phyloP scores from a whole-genome alignment of 2,329 filamentous ascomycete genomes.

The Fusarium burgessii region DNA sequence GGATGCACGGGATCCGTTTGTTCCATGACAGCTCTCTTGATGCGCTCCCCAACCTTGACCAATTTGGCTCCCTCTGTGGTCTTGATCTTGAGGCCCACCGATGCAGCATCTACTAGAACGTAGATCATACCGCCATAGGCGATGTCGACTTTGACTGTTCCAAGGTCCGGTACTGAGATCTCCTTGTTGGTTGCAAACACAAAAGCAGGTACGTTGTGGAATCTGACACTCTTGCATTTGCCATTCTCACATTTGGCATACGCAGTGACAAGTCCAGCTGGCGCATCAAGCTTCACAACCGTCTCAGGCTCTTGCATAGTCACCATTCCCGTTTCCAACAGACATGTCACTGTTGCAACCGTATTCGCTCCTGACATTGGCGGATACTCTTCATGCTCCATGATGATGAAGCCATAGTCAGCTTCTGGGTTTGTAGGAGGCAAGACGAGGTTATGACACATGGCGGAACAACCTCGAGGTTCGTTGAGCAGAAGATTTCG shows the following conservation, averaged over 20 bases:
- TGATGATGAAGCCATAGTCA: slow-evolving; percentile 40
- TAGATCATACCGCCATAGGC: slow-evolving; percentile 40
- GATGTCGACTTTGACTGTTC: slow-evolving; percentile 24
- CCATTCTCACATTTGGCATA: slow-evolving; percentile 30
- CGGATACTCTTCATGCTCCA: slow-evolving; percentile 38
- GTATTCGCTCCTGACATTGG: slow-evolving; percentile 40
- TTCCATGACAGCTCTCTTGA: slow-evolving; percentile 27
- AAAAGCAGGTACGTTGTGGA: slow-evolving; percentile 38
- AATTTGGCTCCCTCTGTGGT: slow-evolving; percentile 14
- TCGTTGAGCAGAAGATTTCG: slow-evolving; percentile 34
- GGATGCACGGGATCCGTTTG: slow-evolving; percentile 26
- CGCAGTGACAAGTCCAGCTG: slow-evolving; percentile 31
- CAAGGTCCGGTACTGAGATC: slow-evolving; percentile 19
- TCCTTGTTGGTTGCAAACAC: slow-evolving; percentile 31
- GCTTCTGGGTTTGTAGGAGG: slow-evolving; percentile 31
- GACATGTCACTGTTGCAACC: slow-evolving; percentile 18
- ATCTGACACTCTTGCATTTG: slow-evolving; percentile 34
- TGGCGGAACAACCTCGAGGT: slow-evolving; percentile 28
- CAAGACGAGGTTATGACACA: slow-evolving; percentile 34
- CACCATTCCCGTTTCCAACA: slow-evolving; percentile 35
- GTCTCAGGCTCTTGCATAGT: slow-evolving; percentile 36
- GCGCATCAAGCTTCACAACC: slow-evolving; percentile 29
- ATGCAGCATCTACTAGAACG: slow-evolving; percentile 28
- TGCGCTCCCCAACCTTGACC: slow-evolving; percentile 31
- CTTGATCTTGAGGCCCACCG: slow-evolving; percentile 26